Conservation (phyloP, 495 filamentous ascomycete species). For the Extremus antarcticus region DNA sequence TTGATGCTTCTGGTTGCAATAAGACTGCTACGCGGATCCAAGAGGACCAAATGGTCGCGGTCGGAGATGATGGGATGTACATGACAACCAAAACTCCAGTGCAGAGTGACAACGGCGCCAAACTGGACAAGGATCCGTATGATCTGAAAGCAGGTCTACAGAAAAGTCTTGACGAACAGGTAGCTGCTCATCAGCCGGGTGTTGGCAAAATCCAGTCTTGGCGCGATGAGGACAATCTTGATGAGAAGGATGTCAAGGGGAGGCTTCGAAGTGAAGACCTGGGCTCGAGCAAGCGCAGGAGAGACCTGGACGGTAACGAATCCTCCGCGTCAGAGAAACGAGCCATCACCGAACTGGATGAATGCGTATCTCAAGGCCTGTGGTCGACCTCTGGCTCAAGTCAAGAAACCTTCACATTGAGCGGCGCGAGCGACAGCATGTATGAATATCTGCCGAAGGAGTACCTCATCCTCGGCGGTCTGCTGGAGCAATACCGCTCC, state of each 20-base stretch:
- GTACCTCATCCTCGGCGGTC: constrained; percentile 68
- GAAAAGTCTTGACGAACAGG: not conserved
- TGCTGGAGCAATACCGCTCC: constrained; percentile 63
- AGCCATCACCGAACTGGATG: not conserved
- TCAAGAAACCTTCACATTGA: constrained; percentile 55
- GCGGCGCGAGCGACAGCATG: constrained; percentile 76
- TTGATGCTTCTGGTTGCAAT: constrained; percentile 69
- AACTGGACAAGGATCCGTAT: not conserved
- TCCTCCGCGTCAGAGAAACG: not conserved
- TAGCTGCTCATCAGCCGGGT: not conserved
- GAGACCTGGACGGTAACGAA: not conserved
- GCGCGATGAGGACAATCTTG: not conserved
- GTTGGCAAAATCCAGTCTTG: not conserved
- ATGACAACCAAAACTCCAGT: not conserved
- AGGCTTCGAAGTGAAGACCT: not conserved
- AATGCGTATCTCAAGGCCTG: constrained; percentile 30
- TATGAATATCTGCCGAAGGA: constrained; percentile 94
- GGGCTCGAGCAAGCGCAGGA: not conserved
- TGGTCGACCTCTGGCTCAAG: constrained; percentile 12
- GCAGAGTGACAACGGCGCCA: not conserved
- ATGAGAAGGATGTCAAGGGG: not conserved
- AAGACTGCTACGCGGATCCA: constrained; percentile 10
- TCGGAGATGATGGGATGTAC: constrained; percentile 1
- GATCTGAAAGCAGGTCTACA: not conserved
- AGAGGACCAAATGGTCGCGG: constrained; percentile 1